Conservation (phyloP, 768 basidiomycete species). For the Leucocoprinus sp. region DNA sequence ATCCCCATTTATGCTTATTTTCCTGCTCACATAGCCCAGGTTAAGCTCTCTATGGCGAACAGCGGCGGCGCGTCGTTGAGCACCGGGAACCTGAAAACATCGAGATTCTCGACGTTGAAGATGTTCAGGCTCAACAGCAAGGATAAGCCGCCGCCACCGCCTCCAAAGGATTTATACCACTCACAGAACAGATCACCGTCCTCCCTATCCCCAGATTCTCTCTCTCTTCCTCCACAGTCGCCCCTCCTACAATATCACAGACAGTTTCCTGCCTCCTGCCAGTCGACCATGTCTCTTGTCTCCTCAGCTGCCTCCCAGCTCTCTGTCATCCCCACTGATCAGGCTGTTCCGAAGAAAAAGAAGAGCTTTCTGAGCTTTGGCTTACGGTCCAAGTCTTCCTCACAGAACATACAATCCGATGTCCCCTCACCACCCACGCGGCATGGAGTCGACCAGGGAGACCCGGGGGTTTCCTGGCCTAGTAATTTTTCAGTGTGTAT, state of each 20-base stretch:
- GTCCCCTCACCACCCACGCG: slow-evolving; percentile 15
- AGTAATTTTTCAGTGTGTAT: slow-evolving; percentile 67
- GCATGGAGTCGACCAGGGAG: slow-evolving; percentile 36
- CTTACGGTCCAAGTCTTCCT: slow-evolving; percentile 24
- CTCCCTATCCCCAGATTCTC: slow-evolving; percentile 38
- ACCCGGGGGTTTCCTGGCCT: slow-evolving; percentile 43
- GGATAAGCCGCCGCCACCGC: slow-evolving; percentile 44
- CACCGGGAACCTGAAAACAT: slow-evolving; percentile 14
- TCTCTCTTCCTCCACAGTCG: slow-evolving; percentile 28
- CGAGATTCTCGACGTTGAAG: slow-evolving; percentile 27
- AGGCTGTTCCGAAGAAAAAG: slow-evolving; percentile 21
- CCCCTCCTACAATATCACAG: slow-evolving; percentile 31
- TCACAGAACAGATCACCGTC: slow-evolving; percentile 36
- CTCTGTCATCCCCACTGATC: slow-evolving; percentile 17
- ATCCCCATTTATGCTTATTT: neutral
- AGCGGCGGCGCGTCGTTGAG: slow-evolving; percentile 18
- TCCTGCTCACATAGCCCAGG: neutral
- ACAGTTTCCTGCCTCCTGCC: slow-evolving; percentile 25
- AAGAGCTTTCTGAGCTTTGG: slow-evolving; percentile 38
- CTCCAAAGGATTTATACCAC: slow-evolving; percentile 58
- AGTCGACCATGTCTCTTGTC: slow-evolving; percentile 28
- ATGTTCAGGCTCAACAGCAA: slow-evolving; percentile 24
- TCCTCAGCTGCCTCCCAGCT: slow-evolving; percentile 25
- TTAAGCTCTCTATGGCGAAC: slow-evolving; percentile 17
- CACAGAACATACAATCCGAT: slow-evolving; percentile 11